A percentile compares a stretch with the other conserved stretches of the same genome.
Conservation (phyloP, 306 rosid genomes). For the Morella rubra region DNA sequence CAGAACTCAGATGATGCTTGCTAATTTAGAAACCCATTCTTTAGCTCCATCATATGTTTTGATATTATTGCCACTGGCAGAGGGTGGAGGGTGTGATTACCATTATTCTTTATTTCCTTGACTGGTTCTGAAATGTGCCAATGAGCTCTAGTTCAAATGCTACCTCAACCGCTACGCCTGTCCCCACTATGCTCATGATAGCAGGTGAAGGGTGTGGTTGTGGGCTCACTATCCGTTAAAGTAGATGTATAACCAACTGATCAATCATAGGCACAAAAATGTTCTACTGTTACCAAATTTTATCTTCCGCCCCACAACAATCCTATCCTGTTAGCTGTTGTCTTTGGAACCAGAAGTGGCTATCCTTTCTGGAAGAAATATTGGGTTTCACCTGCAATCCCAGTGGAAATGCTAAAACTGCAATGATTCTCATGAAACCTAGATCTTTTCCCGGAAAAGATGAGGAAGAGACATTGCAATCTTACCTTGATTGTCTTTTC, state of each 20-base stretch:
- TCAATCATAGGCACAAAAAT: too few species aligned
- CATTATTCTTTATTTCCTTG: background rate
- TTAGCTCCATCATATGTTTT: background rate
- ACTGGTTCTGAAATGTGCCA: background rate
- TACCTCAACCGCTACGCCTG: background rate
- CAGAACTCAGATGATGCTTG: conserved; percentile 9
- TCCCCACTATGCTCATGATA: background rate
- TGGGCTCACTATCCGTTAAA: background rate
- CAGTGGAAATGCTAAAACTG: background rate
- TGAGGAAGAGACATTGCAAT: background rate
- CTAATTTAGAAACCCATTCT: conserved; percentile 7
- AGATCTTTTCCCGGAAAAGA: background rate
- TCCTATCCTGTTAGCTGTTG: background rate
- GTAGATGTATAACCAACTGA: background rate
- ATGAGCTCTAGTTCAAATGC: background rate
- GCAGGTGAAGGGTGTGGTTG: background rate
- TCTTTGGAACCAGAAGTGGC: background rate
- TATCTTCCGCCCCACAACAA: background rate
- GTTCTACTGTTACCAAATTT: background rate
- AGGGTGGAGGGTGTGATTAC: background rate
- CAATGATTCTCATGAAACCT: background rate
- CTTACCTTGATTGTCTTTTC: background rate
- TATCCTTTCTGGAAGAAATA: background rate
- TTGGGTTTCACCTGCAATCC: background rate
- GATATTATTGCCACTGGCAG: background rate